Evolutionary conservation across 2,329 filamentous ascomycete genomes (phyloP).

Genomic region (Cyphellophora attinorum): DNA sequence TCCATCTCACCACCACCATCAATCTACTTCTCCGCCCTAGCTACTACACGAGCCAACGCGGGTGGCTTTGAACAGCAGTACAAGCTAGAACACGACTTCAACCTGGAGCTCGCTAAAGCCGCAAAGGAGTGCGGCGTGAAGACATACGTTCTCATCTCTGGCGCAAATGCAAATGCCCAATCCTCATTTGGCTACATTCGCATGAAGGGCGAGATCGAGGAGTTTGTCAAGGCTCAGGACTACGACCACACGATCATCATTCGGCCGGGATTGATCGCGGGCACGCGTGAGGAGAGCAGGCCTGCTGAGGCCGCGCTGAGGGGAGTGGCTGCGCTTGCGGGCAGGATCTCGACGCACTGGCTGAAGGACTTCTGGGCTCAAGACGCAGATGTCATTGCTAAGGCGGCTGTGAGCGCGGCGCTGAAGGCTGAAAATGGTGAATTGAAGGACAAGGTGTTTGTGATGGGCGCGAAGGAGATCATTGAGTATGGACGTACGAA

Average conservation of each 20-base stretch:
- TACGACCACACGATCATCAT: conserved; percentile 72
- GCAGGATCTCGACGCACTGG: conserved; percentile 39
- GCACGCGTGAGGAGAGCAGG: conserved; percentile 54
- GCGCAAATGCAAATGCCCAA: conserved; percentile 40
- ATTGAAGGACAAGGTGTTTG: conserved; percentile 31
- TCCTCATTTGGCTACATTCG: conserved; percentile 46
- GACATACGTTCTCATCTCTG: conserved; percentile 69
- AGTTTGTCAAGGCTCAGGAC: conserved; percentile 57
- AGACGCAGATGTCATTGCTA: conserved; percentile 60
- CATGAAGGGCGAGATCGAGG: conserved; percentile 87
- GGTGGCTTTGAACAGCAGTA: conserved; percentile 72
- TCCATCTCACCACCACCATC: conserved; percentile 46
- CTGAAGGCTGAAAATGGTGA: conserved; percentile 31
- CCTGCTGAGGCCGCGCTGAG: conserved; percentile 48
- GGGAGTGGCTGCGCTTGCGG: conserved; percentile 46
- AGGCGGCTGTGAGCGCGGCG: conserved; percentile 27
- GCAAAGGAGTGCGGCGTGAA: conserved; percentile 63
- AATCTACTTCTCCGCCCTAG: conserved; percentile 68
- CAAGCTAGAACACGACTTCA: conserved; percentile 81
- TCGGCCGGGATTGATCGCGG: conserved; percentile 66
- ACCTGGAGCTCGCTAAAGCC: conserved; percentile 65
- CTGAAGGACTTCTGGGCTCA: conserved; percentile 61
- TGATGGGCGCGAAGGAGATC: conserved; percentile 28
- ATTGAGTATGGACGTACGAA: conserved; percentile 22
- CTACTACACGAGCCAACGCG: conserved; percentile 66